Percentiles rank a stretch among this genome's conserved stretches.
These are phyloP conservation scores for Nadsonia starkeyi-henricii DNA, from an alignment of 1,139 yeast genomes.

Conservation along the genomic window DNA sequence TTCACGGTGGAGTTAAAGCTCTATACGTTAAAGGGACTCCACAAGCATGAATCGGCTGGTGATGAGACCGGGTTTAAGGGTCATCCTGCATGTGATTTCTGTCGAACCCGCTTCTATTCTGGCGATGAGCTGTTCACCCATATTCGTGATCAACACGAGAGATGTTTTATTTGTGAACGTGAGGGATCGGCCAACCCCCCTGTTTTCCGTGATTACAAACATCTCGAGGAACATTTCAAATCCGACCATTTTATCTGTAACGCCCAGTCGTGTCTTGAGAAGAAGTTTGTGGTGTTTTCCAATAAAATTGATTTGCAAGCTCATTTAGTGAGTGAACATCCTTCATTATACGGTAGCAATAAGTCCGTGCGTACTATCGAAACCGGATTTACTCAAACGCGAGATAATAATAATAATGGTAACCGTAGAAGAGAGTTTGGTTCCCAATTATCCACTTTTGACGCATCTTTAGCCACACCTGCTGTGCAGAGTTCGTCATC, in stretches of 20 bases:
- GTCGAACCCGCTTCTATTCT: conserved; percentile 68
- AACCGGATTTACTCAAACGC: conserved; percentile 13
- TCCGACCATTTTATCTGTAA: conserved; percentile 64
- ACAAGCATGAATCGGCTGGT: conserved; percentile 58
- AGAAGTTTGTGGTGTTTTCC: conserved; percentile 80
- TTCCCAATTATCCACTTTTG: conserved; percentile 49
- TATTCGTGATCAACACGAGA: conserved; percentile 72
- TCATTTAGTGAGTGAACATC: conserved; percentile 78
- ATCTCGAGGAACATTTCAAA: conserved; percentile 61
- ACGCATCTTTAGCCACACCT: conserved; percentile 7
- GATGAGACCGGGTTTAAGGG: conserved; percentile 63
- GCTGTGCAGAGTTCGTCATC: conserved; percentile 1
- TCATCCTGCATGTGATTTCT: conserved; percentile 81
- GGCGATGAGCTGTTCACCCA: conserved; percentile 78
- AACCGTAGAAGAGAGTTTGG: conserved; percentile 34
- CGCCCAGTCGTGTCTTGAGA: conserved; percentile 73
- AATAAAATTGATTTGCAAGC: conserved; percentile 80
- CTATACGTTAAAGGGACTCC: conserved; percentile 48
- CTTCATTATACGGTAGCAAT: conserved; percentile 30
- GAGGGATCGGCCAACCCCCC: conserved; percentile 48
- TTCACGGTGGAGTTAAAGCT: conserved; percentile 60
- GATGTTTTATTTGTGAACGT: conserved; percentile 75
- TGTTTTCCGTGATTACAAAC: conserved; percentile 65
- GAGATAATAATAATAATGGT: conserved; percentile 1
- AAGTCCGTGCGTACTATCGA: conserved; percentile 18